phyloP scores from a whole-genome alignment of 305 asterid species.

The Plantago coronopus region DNA sequence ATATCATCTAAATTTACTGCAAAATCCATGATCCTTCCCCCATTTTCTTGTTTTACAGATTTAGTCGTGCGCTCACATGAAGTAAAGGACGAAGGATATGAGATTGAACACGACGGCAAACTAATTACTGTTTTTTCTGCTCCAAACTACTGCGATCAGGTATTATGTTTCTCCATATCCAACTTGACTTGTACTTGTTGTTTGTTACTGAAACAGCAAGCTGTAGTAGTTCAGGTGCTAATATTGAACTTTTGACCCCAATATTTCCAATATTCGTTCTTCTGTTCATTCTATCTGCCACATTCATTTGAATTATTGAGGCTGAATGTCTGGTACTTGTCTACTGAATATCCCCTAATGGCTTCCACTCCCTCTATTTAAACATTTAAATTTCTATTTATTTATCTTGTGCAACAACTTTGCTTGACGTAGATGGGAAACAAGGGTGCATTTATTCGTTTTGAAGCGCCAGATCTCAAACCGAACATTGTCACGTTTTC shows the following conservation, averaged over 20 bases:
- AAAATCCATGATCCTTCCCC: conserved; percentile 2
- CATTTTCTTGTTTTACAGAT: conserved; percentile 41
- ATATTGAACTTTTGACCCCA: background rate
- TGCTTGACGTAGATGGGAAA: conserved; percentile 80
- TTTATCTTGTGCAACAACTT: conserved; percentile 3
- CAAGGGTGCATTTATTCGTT: conserved; percentile 95
- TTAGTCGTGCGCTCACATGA: conserved; percentile 97
- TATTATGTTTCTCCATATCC: conserved; percentile 24
- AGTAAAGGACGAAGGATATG: conserved; percentile 98
- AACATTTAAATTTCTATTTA: background rate
- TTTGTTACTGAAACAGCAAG: background rate
- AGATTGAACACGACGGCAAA: conserved; percentile 95
- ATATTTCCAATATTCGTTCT: background rate
- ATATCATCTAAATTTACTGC: conserved; percentile 8
- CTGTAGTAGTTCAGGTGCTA: too few relatives aligned
- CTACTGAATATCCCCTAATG: background rate
- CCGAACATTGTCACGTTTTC: conserved; percentile 84
- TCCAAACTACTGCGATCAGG: conserved; percentile 99
- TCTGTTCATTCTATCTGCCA: background rate
- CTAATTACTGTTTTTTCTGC: conserved; percentile 98
- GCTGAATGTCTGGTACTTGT: background rate
- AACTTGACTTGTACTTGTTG: conserved; percentile 1
- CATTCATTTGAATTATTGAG: background rate
- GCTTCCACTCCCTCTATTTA: background rate
- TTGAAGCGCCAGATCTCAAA: conserved; percentile 84